Evolutionary conservation across 495 filamentous ascomycete species (phyloP).

Genomic region (Penicillium egyptiacum): DNA sequence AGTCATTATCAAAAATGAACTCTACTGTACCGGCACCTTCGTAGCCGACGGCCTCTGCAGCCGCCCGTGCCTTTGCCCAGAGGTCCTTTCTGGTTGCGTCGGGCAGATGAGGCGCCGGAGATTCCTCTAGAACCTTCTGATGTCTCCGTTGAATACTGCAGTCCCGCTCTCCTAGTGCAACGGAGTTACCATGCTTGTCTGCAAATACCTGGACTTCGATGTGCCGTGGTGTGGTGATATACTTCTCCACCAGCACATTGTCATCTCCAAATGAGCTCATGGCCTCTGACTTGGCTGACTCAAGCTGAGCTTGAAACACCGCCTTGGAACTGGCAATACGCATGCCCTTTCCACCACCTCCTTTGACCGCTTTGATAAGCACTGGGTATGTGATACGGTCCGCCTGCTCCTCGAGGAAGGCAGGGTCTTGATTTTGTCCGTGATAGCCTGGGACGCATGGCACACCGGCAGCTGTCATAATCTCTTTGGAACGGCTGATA

Average conservation of each 20-base stretch:
- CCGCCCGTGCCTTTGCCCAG: slow-evolving; percentile 89
- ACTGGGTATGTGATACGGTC: slow-evolving; percentile 87
- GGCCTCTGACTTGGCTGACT: slow-evolving; percentile 87
- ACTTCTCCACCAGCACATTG: slow-evolving; percentile 95
- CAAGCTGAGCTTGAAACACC: slow-evolving; percentile 79
- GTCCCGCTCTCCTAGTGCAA: slow-evolving; percentile 82
- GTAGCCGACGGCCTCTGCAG: slow-evolving; percentile 89
- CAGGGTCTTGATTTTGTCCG: slow-evolving; percentile 75
- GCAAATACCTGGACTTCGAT: slow-evolving; percentile 99
- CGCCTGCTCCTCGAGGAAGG: slow-evolving; percentile 69
- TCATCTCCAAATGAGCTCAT: slow-evolving; percentile 92
- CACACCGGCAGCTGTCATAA: slow-evolving; percentile 90
- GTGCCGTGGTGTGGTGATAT: slow-evolving; percentile 89
- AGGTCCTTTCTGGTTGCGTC: slow-evolving; percentile 79
- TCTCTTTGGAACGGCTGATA: slow-evolving; percentile 76
- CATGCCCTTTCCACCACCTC: slow-evolving; percentile 99
- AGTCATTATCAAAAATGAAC: slow-evolving; percentile 98
- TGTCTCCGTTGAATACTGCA: slow-evolving; percentile 87
- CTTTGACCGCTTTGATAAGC: slow-evolving; percentile 94
- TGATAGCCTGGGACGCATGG: slow-evolving; percentile 97
- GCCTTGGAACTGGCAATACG: slow-evolving; percentile 73
- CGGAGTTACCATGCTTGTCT: slow-evolving; percentile 81
- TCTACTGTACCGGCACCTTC: slow-evolving; percentile 96
- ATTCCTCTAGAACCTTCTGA: slow-evolving; percentile 97
- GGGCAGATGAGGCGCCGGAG: slow-evolving; percentile 82